Percentiles rank a stretch among this genome's conserved stretches.
Conservation (phyloP, 306 rosid genomes). For the Cicer arietinum region DNA sequence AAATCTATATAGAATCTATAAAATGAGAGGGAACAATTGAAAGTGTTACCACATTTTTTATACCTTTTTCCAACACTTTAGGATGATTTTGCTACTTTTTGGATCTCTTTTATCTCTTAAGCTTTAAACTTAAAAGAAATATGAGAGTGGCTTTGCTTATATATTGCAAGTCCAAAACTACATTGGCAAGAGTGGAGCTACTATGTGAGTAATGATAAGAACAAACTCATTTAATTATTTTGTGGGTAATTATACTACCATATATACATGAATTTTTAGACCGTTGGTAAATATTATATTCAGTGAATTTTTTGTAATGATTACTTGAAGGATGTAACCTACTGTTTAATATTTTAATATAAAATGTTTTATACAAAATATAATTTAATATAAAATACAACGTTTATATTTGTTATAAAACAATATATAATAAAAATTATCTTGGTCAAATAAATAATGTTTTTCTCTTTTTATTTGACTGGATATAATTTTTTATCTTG, state of each 20-base stretch:
- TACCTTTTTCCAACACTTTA: constrained; percentile 29
- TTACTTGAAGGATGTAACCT: constrained; percentile 2
- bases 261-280: background rate
- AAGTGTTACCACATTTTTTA: background rate
- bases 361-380: background rate
- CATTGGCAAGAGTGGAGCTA: background rate
- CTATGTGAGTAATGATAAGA: constrained; percentile 7
- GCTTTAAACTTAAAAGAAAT: constrained; percentile 17
- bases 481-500: too few species aligned
- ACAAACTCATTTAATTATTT: background rate
- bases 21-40: background rate
- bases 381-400: background rate
- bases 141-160: background rate
- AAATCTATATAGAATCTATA: background rate
- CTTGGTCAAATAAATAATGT: constrained; percentile 11
- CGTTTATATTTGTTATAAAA: background rate
- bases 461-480: too few species aligned
- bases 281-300: constrained; percentile 6
- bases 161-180: background rate
- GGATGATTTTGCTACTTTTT: background rate
- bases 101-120: background rate
- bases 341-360: background rate
- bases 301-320: background rate
- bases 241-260: background rate
- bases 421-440: background rate